phyloP scores from a whole-genome alignment of 192 early-diverging fungal species.

The Backusella macrospora region DNA sequence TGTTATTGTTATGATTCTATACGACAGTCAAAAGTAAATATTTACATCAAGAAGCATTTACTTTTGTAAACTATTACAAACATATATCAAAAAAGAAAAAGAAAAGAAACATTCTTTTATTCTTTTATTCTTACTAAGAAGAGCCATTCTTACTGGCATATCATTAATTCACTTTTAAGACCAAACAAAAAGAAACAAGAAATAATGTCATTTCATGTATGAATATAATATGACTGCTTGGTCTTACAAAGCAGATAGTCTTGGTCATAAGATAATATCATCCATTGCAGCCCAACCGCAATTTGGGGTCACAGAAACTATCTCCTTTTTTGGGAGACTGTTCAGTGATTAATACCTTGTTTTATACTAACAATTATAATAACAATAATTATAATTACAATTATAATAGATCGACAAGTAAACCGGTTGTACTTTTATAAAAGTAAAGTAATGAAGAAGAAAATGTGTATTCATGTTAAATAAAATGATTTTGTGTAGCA shows the following conservation, averaged over 20 bases:
- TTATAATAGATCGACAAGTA: neutral
- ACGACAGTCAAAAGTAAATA: neutral
- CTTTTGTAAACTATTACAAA: neutral
- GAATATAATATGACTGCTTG: neutral
- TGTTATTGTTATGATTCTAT: neutral
- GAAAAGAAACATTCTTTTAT: neutral
- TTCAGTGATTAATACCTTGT: neutral
- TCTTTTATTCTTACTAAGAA: neutral
- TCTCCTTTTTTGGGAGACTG: neutral
- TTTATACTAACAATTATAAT: neutral
- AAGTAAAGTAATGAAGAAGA: neutral
- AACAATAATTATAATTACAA: neutral
- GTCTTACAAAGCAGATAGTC: neutral
- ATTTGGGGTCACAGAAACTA: neutral
- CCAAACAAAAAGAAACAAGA: neutral
- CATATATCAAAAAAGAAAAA: neutral
- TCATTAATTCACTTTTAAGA: neutral
- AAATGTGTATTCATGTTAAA: neutral
- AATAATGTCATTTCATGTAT: neutral
- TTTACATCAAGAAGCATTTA: neutral
- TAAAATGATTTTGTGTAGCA: conserved; percentile 10
- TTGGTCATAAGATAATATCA: conserved; percentile 10
- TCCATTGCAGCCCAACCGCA: neutral
- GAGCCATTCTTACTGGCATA: neutral
- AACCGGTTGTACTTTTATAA: too few relatives aligned